Conservation (phyloP, 192 early-diverging fungal species). For the Umbelopsis sp. region DNA sequence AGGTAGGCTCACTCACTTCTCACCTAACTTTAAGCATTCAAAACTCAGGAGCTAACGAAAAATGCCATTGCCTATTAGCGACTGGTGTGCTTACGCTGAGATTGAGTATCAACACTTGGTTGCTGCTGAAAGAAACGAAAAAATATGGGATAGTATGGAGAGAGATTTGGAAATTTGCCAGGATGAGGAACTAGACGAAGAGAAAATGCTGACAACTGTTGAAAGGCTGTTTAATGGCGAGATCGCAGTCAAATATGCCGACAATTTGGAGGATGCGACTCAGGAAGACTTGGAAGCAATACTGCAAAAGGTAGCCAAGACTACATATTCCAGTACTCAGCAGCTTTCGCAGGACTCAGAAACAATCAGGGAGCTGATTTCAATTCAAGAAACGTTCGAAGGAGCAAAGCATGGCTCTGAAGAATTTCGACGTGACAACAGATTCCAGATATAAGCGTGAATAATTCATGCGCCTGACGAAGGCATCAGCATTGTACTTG, state of each 20-base stretch:
- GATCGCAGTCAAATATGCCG: not conserved
- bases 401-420: too few species aligned
- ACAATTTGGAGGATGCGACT: slow-evolving; percentile 9
- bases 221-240: not conserved
- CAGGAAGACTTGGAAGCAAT: slow-evolving; percentile 20
- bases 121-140: slow-evolving; percentile 20
- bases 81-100: slow-evolving; percentile 28
- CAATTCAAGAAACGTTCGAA: too few species aligned
- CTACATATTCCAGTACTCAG: not conserved
- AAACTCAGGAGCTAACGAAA: too few species aligned
- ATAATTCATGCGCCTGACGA: too few species aligned
- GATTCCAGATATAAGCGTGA: not conserved
- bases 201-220: slow-evolving; percentile 4
- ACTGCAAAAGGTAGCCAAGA: not conserved
- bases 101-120: slow-evolving; percentile 22
- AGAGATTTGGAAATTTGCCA: not conserved
- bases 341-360: not conserved
- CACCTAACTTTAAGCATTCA: too few species aligned
- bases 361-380: not conserved
- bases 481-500: too few species aligned
- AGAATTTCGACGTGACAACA: not conserved
- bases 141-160: slow-evolving; percentile 14
- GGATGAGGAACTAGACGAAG: not conserved
- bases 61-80: not conserved
- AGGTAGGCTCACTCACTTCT: not conserved